Percentiles rank a stretch among this genome's conserved stretches.
Conservation (phyloP, 106 monocot species). For the Dioscorea alata region DNA sequence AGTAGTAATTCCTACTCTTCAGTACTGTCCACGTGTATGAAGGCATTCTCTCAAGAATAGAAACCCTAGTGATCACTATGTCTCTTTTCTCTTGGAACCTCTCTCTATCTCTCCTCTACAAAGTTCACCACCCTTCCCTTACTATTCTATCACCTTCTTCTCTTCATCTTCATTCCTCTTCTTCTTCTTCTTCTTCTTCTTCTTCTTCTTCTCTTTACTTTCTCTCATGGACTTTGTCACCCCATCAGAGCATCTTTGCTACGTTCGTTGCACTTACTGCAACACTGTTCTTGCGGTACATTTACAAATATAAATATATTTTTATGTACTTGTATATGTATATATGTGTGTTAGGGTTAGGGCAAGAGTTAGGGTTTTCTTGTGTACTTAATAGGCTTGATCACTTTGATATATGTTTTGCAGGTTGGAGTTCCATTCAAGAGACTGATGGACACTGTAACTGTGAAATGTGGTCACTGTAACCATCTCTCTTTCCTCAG, state of each 20-base stretch:
- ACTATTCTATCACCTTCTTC: conserved; percentile 6
- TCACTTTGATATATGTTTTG: conserved; percentile 5
- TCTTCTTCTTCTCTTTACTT: conserved; percentile 1
- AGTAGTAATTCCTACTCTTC: background rate
- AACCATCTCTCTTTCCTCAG: conserved; percentile 68
- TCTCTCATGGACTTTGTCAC: conserved; percentile 42
- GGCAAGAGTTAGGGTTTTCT: too few species aligned
- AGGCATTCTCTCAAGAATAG: conserved; percentile 37
- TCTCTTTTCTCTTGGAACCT: conserved; percentile 1
- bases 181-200: conserved; percentile 5
- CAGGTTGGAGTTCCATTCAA: conserved; percentile 90
- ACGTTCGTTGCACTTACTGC: conserved; percentile 72
- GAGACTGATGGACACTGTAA: conserved; percentile 69
- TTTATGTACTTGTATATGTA: background rate
- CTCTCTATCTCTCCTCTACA: conserved; percentile 3
- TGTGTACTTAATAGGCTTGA: background rate
- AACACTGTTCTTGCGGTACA: conserved; percentile 62
- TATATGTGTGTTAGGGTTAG: background rate
- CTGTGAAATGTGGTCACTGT: conserved; percentile 92
- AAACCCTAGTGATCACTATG: conserved; percentile 22
- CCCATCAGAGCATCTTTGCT: conserved; percentile 56
- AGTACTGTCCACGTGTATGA: conserved; percentile 24
- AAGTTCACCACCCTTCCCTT: conserved; percentile 1
- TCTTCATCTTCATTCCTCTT: background rate
- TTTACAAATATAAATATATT: background rate